Evolutionary conservation across 768 basidiomycete genomes (phyloP).

Genomic region (Exsudoporus frostii): DNA sequence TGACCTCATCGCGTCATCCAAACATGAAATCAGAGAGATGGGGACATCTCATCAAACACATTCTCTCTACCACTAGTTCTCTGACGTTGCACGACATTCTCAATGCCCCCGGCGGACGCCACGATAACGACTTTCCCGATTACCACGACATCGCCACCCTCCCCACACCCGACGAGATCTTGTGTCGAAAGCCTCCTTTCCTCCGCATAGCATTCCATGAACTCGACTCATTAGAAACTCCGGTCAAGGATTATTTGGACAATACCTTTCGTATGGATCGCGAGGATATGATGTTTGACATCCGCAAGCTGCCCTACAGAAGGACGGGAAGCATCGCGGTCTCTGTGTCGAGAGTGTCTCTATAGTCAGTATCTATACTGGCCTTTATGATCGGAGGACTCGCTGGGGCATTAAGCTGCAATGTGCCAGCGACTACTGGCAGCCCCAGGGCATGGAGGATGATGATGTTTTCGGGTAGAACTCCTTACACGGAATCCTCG

Average conservation of each 20-base stretch:
- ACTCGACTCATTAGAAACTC: slow-evolving; percentile 20
- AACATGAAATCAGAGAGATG: slow-evolving; percentile 26
- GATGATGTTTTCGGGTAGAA: slow-evolving; percentile 31
- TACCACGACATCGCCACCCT: slow-evolving; percentile 57
- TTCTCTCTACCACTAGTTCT: slow-evolving; percentile 25
- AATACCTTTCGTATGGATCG: slow-evolving; percentile 63
- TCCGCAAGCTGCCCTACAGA: slow-evolving; percentile 40
- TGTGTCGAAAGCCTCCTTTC: slow-evolving; percentile 44
- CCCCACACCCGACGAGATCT: slow-evolving; percentile 60
- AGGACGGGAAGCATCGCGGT: slow-evolving; percentile 38
- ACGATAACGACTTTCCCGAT: slow-evolving; percentile 63
- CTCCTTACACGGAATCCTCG: slow-evolving; percentile 33
- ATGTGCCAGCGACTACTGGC: slow-evolving; percentile 34
- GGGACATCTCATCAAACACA: slow-evolving; percentile 42
- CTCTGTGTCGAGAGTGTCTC: slow-evolving; percentile 30
- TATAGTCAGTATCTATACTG: slow-evolving; percentile 37
- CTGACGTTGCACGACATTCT: slow-evolving; percentile 14
- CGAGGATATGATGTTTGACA: slow-evolving; percentile 60
- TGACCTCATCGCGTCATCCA: slow-evolving; percentile 21
- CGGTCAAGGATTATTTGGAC: slow-evolving; percentile 49
- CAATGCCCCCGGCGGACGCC: slow-evolving; percentile 55
- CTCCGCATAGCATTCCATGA: slow-evolving; percentile 38
- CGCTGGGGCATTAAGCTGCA: slow-evolving; percentile 43
- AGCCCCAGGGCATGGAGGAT: slow-evolving; percentile 29
- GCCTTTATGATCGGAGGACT: slow-evolving; percentile 15